Conservation (phyloP, 495 filamentous ascomycete species). For the Aspergillus sparsus region DNA sequence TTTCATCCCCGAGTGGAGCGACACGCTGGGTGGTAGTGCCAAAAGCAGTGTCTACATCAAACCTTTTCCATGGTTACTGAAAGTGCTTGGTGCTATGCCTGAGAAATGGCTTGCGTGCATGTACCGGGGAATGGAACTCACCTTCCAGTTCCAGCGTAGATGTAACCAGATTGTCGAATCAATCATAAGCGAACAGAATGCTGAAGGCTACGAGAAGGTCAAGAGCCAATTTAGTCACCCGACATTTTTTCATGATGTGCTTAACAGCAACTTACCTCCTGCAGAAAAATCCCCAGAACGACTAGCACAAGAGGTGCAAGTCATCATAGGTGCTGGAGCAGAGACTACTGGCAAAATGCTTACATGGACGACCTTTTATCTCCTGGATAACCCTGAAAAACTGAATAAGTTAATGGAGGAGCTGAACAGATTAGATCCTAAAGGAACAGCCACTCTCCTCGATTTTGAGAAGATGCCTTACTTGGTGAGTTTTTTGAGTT, state of each 20-base stretch:
- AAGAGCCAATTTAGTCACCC: constrained; percentile 23
- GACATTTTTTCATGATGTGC: constrained; percentile 47
- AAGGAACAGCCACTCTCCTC: constrained; percentile 26
- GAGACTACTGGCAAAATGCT: constrained; percentile 48
- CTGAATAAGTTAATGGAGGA: constrained; percentile 34
- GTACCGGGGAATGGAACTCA: constrained; percentile 30
- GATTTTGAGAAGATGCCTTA: constrained; percentile 42
- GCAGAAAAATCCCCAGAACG: constrained; percentile 35
- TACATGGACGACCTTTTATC: constrained; percentile 42
- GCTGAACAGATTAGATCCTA: constrained; percentile 24
- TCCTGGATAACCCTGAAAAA: constrained; percentile 38
- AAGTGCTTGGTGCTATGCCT: constrained; percentile 29
- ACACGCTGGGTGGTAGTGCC: constrained; percentile 28
- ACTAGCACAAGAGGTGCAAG: constrained; percentile 45
- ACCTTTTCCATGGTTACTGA: constrained; percentile 32
- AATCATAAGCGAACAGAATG: constrained; percentile 10
- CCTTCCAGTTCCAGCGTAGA: constrained; percentile 24
- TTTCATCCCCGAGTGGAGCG: constrained; percentile 36
- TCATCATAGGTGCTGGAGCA: constrained; percentile 49
- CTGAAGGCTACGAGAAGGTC: constrained; percentile 22
- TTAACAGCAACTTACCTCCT: constrained; percentile 42
- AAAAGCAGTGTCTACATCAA: constrained; percentile 28
- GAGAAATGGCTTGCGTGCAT: constrained; percentile 22
- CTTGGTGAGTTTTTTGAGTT: constrained; percentile 12
- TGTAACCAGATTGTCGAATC: constrained; percentile 17